Percentiles rank a stretch among this genome's conserved stretches.
Conservation (phyloP, 495 filamentous ascomycete species). For the Penicillium robsamsonii region DNA sequence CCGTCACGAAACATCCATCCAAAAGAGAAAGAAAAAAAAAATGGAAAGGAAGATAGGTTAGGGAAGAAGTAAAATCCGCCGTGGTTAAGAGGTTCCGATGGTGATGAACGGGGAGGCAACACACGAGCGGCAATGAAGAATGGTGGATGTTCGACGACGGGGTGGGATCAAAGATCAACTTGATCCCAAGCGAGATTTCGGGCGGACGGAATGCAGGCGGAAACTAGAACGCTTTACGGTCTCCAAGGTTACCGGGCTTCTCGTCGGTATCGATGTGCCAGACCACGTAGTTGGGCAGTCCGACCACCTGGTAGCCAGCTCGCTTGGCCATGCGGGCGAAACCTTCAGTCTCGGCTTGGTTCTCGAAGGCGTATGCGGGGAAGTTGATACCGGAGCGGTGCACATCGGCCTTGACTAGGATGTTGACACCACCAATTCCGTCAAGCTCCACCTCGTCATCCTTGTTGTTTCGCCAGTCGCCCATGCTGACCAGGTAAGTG, state of each 20-base stretch:
- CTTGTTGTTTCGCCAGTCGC: conserved; percentile 87
- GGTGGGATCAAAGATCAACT: conserved; percentile 28
- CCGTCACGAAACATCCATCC: conserved; percentile 31
- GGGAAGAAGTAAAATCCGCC: conserved; percentile 16
- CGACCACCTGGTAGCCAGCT: conserved; percentile 88
- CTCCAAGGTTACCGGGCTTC: conserved; percentile 75
- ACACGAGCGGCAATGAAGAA: conserved; percentile 15
- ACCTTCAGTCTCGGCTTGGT: conserved; percentile 97
- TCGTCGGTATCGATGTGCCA: conserved; percentile 99
- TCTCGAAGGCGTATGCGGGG: conserved; percentile 95
- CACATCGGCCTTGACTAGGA: conserved; percentile 95
- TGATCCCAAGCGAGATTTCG: conserved; percentile 15
- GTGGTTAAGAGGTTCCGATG: conserved; percentile 2
- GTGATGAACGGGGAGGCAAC: not conserved
- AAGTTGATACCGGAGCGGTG: conserved; percentile 98
- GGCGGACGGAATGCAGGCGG: conserved; percentile 10
- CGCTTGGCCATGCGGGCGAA: conserved; percentile 99
- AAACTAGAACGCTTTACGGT: conserved; percentile 43
- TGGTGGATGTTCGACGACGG: conserved; percentile 19
- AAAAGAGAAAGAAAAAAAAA: conserved; percentile 18
- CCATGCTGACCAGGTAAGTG: conserved; percentile 80
- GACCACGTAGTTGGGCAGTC: conserved; percentile 95
- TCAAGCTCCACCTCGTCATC: conserved; percentile 89
- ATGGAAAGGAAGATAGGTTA: conserved; percentile 17
- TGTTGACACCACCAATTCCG: conserved; percentile 95